Base-by-base conservation (phyloP, 108 stramenopile species). In the Skeletonema marinoi region DNA sequence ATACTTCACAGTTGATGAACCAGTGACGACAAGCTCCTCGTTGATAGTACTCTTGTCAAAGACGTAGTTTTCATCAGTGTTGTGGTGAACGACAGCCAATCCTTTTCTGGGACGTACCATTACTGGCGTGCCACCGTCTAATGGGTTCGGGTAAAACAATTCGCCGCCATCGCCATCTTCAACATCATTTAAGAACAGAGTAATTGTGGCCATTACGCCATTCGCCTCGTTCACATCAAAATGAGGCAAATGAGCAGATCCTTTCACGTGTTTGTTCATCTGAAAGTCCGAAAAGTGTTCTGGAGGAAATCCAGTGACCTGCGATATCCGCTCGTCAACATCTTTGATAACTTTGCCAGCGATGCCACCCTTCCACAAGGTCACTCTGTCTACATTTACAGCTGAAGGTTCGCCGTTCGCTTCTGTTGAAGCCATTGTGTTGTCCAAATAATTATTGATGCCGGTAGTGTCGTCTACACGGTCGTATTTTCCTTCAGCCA, bases 1-100 rank as follows among this genome's bases (percentile, higher is more conserved):
- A 67, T 91, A 96, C 44, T 86, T 86, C 32, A 88, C 82, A 25
- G 78, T 19, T 11, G 56, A 60, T 46, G 42, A 60, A 17, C 60
- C 73, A 2, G 14, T 42, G 3, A 87, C 56, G 14, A 80, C 79
- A 60, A 94, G 56, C 72, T 94, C 75, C 6, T 87, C 90, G 68
- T 94, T 87, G 46, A 96, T 41, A 14, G 93, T 85, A 21, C 71
- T 76, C 54, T 58, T 13, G 70, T 96, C 96, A 13, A 94, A 74
- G 6, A 89, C 64, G 51, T 85, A 78, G 8, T 90, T 85, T 35
- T 90, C 88, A 73, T 92, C 85, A 21, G 88, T 87, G 75, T 92
- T 92, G 80, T 96, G 96, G 84, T 94, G 92, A 44, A 96, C 92
- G 14, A 96, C 82, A 10, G 93, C 96, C 78, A 96, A 62, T 13